Evolutionary conservation across 2,329 filamentous ascomycete species (phyloP), one percentile per base, ranked within the genome.

Genomic region (Triangularia verruculosa): DNA sequence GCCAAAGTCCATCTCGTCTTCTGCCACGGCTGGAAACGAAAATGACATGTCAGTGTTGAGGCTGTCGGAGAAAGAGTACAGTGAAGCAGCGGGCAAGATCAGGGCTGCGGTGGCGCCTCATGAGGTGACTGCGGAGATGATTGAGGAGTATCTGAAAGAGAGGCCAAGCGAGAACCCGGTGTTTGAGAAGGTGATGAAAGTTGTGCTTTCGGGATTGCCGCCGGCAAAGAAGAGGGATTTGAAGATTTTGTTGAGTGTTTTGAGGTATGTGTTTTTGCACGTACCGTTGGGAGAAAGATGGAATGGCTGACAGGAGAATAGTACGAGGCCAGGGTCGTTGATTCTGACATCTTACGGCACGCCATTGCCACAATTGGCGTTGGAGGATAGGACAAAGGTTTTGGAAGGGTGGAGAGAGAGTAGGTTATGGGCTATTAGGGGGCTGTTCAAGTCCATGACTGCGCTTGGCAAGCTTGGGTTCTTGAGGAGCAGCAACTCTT

Each of bases 321-420:
- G 87, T 65, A 87, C 86, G 22, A 82, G 85, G 32, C 73, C 82
- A 3, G 89, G 89, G 25, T 86, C 86, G 25, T 75, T 90, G 17
- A 73, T 90, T 5, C 78, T 91, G 55, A 92, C 90, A 0, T 89
- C 89, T n/a, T 84, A 87, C 72, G 80, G 83, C 67, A 84, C 82
- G 0, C 85, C 88, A 1, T 74, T 92, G 54, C 80, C 85, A 60
- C 76, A 84, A 59, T 89, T 91, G 67, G 83, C 89, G 0, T 69
- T 86, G 20, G 74, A 82, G 32, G 77, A 85, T 17, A 85, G 89
- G 39, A 83, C 90, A 71, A 77, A 80, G 28, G 86, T 92, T 57
- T 68, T 93, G 43, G 79, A 83, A 59, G 75, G 78, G 30, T 93
- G 90, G 90, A 72, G 77, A n/a, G 78, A 73, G 1, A 85, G 88